Evolutionary conservation across 495 filamentous ascomycete species (phyloP).

Genomic region (Tuber borchii): DNA sequence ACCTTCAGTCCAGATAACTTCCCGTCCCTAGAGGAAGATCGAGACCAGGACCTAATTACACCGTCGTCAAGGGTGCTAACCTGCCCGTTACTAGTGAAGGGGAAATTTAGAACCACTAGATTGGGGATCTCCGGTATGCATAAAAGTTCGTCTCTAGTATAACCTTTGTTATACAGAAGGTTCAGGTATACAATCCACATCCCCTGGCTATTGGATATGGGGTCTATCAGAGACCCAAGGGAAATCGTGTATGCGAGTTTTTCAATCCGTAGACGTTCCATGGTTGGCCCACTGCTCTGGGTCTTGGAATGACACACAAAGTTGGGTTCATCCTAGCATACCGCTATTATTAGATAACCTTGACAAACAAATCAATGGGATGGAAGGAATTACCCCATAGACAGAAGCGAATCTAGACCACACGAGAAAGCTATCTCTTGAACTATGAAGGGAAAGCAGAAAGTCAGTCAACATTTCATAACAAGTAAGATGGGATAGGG

Average conservation of each 20-base stretch:
- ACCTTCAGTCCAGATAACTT: conserved; percentile 25
- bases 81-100: conserved; percentile 13
- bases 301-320: conserved; percentile 13
- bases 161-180: conserved; percentile 23
- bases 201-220: conserved; percentile 20
- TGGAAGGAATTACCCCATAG: conserved; percentile 29
- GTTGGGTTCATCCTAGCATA: conserved; percentile 21
- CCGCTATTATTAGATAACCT: conserved; percentile 2
- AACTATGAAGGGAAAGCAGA: background rate
- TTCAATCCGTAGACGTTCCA: conserved; percentile 1
- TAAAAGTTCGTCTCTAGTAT: conserved; percentile 32
- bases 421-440: conserved; percentile 20
- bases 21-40: conserved; percentile 24
- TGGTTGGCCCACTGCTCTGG: background rate
- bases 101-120: conserved; percentile 25
- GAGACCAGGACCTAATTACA: conserved; percentile 30
- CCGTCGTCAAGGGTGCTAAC: conserved; percentile 29
- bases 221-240: conserved; percentile 22
- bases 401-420: conserved; percentile 30
- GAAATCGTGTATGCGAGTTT: conserved; percentile 9
- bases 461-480: background rate
- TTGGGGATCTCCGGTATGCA: conserved; percentile 25
- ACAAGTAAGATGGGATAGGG: background rate
- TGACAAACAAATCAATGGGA: background rate
- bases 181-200: conserved; percentile 33